Conservation (phyloP, 768 basidiomycete genomes). For the Cyathus striatus region DNA sequence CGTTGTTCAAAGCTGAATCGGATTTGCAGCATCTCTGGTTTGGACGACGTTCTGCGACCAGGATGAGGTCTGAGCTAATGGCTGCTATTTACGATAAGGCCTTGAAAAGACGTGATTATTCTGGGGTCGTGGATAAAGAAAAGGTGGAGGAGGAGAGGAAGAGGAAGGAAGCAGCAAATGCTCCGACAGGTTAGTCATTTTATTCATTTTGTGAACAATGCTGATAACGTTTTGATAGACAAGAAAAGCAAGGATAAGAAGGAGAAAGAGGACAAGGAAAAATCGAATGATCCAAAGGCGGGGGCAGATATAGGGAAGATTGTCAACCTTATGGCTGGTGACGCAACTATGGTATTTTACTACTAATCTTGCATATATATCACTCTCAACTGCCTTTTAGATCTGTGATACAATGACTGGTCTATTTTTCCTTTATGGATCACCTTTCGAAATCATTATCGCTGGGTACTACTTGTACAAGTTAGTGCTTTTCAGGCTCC, state of each 20-base stretch:
- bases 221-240: too few relatives aligned
- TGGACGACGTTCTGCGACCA: slow-evolving; percentile 65
- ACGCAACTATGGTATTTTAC: slow-evolving; percentile 49
- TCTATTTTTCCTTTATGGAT: slow-evolving; percentile 66
- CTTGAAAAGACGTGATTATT: slow-evolving; percentile 77
- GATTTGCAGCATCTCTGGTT: slow-evolving; percentile 80
- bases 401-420: slow-evolving; percentile 50
- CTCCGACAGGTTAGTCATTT: slow-evolving; percentile 20
- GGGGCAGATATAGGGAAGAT: slow-evolving; percentile 89
- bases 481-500: slow-evolving; percentile 36
- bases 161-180: slow-evolving; percentile 11
- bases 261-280: slow-evolving; percentile 32
- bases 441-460: slow-evolving; percentile 75
- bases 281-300: slow-evolving; percentile 54
- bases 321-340: slow-evolving; percentile 83
- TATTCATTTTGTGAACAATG: too few relatives aligned
- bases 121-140: slow-evolving; percentile 61
- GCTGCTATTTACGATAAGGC: slow-evolving; percentile 87
- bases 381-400: slow-evolving; percentile 11
- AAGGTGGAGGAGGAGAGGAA: slow-evolving; percentile 24
- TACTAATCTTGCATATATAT: not conserved
- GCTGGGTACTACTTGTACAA: slow-evolving; percentile 73
- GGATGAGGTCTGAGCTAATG: slow-evolving; percentile 78
- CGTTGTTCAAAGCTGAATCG: slow-evolving; percentile 55
- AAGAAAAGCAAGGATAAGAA: slow-evolving; percentile 26